Conservation (phyloP, 257 asterid genomes). For the Penstemon newberryi region DNA sequence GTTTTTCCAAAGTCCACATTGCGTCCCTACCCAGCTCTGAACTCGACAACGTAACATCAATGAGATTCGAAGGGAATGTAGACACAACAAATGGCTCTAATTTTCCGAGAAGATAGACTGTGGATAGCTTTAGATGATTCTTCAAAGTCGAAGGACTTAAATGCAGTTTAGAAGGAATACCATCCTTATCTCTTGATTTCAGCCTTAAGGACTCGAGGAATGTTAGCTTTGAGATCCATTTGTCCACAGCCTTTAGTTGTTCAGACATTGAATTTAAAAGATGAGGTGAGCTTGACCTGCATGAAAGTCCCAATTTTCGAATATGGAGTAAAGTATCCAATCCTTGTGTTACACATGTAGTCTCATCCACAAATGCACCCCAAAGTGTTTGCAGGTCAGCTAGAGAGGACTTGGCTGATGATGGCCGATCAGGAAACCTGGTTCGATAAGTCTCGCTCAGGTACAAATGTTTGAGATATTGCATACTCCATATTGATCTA, state of each 20-base stretch:
- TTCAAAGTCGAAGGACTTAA: background rate
- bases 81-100: conserved; percentile 15
- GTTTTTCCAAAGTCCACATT: conserved; percentile 21
- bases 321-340: conserved; percentile 19
- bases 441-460: conserved; percentile 37
- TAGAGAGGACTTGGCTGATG: background rate
- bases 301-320: conserved; percentile 32
- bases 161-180: conserved; percentile 24
- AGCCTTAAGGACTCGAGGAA: conserved; percentile 30
- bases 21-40: conserved; percentile 25
- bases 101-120: conserved; percentile 32
- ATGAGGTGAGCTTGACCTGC: conserved; percentile 20
- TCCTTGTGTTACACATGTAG: conserved; percentile 18
- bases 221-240: conserved; percentile 27
- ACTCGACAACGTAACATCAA: conserved; percentile 29
- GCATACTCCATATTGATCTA: conserved; percentile 34
- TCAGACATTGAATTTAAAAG: background rate
- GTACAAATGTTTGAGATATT: conserved; percentile 31
- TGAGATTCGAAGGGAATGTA: conserved; percentile 21
- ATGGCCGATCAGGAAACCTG: conserved; percentile 27
- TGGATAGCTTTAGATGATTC: conserved; percentile 20
- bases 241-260: conserved; percentile 20
- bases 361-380: conserved; percentile 37
- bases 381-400: conserved; percentile 30
- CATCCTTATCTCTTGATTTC: conserved; percentile 24